These are phyloP conservation scores for Fonsecaea pedrosoi DNA, from an alignment of 2,329 filamentous ascomycete species.

Conservation along the genomic window DNA sequence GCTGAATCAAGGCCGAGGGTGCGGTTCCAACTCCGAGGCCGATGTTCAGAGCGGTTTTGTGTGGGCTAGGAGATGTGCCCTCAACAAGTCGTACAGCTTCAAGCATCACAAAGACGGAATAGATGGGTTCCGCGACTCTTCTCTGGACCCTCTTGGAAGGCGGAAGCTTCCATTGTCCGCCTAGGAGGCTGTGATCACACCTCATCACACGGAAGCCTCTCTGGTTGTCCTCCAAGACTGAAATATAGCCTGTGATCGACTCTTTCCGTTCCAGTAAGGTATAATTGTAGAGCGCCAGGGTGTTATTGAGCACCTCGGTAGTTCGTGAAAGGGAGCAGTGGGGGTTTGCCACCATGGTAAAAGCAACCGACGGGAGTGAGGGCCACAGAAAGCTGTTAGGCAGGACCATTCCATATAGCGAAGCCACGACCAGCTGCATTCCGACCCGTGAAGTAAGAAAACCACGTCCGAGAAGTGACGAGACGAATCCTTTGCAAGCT, in stretches of 20 bases:
- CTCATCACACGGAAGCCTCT: constrained; percentile 80
- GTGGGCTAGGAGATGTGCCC: constrained; percentile 45
- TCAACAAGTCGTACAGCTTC: constrained; percentile 87
- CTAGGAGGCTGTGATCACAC: constrained; percentile 92
- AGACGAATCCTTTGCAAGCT: constrained; percentile 49
- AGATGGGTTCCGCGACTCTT: constrained; percentile 80
- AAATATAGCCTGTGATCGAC: constrained; percentile 89
- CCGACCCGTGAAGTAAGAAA: constrained; percentile 73
- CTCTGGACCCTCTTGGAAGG: constrained; percentile 55
- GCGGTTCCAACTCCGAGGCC: constrained; percentile 93
- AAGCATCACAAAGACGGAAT: constrained; percentile 93
- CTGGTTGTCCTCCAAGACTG: constrained; percentile 77
- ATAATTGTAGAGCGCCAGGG: constrained; percentile 71
- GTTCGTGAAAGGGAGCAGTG: constrained; percentile 71
- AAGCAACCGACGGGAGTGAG: constrained; percentile 70
- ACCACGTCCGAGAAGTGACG: constrained; percentile 64
- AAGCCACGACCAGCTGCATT: constrained; percentile 71
- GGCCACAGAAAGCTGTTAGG: constrained; percentile 73
- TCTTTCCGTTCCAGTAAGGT: constrained; percentile 80
- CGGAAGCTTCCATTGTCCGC: constrained; percentile 78
- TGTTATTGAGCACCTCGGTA: constrained; percentile 68
- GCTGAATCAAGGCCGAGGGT: constrained; percentile 81
- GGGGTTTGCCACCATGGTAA: constrained; percentile 72
- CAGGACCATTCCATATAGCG: constrained; percentile 68
- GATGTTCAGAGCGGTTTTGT: constrained; percentile 73